phyloP scores from a whole-genome alignment of 208 protist species.

The Angomonas deanei region DNA sequence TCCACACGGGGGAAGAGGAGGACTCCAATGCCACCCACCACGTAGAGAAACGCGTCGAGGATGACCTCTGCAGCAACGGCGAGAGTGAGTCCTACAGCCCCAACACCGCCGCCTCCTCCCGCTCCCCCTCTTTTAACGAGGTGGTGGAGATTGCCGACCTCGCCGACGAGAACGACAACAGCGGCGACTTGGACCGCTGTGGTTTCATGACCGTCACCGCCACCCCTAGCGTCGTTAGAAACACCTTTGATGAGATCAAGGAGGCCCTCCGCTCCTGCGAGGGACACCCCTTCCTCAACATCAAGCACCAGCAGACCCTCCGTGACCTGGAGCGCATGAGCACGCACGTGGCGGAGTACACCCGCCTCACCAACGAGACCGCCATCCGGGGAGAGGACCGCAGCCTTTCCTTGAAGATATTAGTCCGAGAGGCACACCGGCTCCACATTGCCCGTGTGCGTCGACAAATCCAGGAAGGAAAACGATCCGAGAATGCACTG shows the following conservation, averaged over 20 bases:
- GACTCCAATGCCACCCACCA: not conserved
- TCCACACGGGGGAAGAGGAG: not conserved
- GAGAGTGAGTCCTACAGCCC: not conserved
- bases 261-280: conserved; percentile 13
- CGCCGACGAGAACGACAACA: not conserved
- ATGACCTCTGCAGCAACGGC: not conserved
- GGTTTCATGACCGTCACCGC: not conserved
- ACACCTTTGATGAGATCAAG: conserved; percentile 21
- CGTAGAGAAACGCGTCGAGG: not conserved
- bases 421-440: conserved; percentile 40
- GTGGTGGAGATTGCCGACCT: not conserved
- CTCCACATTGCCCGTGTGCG: conserved; percentile 8
- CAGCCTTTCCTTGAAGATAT: conserved; percentile 26
- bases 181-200: not conserved
- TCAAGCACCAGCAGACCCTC: conserved; percentile 26
- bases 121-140: conserved; percentile 4
- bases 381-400: conserved; percentile 15
- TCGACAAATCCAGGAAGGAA: not conserved
- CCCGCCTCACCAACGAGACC: not conserved
- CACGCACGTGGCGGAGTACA: conserved; percentile 5
- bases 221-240: no score
- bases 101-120: not conserved
- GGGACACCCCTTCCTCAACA: conserved; percentile 45
- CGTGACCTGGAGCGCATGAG: conserved; percentile 13
- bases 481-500: not conserved